These are phyloP conservation scores for Aspergillus tubingensis DNA, from an alignment of 2,329 filamentous ascomycete genomes.

Conservation along the genomic window DNA sequence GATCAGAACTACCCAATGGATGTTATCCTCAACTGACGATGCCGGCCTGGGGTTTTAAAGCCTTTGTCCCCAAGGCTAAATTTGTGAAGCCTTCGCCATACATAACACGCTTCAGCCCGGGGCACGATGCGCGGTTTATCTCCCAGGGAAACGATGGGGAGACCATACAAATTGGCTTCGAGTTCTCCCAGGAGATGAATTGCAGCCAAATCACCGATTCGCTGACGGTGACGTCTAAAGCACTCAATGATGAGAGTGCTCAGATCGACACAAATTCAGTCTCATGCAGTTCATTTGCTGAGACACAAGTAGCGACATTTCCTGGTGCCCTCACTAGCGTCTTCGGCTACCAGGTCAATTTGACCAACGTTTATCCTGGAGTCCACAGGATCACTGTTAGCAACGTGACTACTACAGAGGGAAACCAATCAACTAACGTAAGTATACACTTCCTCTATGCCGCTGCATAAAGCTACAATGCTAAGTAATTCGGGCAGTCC, in stretches of 20 bases:
- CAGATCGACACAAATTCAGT: conserved; percentile 47
- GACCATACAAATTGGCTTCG: conserved; percentile 52
- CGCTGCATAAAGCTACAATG: neutral
- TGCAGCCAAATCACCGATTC: conserved; percentile 57
- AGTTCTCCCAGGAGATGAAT: conserved; percentile 62
- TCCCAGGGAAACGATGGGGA: conserved; percentile 49
- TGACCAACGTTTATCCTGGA: conserved; percentile 60
- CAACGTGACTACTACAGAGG: conserved; percentile 51
- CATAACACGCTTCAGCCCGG: conserved; percentile 61
- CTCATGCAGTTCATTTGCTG: conserved; percentile 45
- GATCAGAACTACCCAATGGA: conserved; percentile 52
- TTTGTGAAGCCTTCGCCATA: conserved; percentile 56
- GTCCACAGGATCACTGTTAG: conserved; percentile 59
- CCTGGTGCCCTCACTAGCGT: conserved; percentile 55
- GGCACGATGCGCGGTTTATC: conserved; percentile 60
- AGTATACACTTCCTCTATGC: neutral
- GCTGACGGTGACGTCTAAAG: conserved; percentile 55
- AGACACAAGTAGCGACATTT: conserved; percentile 26
- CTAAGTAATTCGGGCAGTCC: neutral
- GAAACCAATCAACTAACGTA: conserved; percentile 49
- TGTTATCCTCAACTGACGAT: conserved; percentile 57
- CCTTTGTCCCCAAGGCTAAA: conserved; percentile 55
- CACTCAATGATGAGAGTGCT: conserved; percentile 38
- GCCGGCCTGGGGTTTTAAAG: conserved; percentile 58
- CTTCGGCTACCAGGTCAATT: conserved; percentile 55